phyloP scores from a whole-genome alignment of 768 basidiomycete genomes.

The Termitomyces sp. region DNA sequence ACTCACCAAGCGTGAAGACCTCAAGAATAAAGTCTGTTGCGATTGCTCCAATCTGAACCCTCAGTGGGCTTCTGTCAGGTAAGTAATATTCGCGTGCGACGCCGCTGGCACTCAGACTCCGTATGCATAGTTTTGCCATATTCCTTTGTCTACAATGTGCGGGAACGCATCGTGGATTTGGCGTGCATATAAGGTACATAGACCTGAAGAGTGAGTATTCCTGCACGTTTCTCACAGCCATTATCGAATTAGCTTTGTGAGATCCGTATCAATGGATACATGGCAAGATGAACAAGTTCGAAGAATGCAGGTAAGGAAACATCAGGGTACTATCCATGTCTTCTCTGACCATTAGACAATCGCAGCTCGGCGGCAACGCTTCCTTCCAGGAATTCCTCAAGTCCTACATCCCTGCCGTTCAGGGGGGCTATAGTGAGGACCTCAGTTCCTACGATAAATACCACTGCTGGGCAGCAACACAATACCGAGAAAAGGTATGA shows the following conservation, averaged over 20 bases:
- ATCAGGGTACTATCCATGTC: background rate
- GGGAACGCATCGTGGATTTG: conserved; percentile 83
- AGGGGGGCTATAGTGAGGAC: conserved; percentile 65
- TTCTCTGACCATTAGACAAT: conserved; percentile 8
- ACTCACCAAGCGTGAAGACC: conserved; percentile 67
- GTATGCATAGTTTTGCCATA: conserved; percentile 61
- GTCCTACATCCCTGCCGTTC: conserved; percentile 61
- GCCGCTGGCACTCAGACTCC: conserved; percentile 14
- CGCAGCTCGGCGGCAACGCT: conserved; percentile 83
- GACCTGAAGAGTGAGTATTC: conserved; percentile 19
- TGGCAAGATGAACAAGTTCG: conserved; percentile 88
- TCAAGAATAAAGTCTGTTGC: conserved; percentile 73
- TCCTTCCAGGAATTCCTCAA: conserved; percentile 78
- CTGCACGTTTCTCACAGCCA: conserved; percentile 17
- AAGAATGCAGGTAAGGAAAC: conserved; percentile 74
- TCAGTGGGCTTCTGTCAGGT: conserved; percentile 91
- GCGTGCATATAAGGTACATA: conserved; percentile 81
- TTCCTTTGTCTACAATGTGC: conserved; percentile 92
- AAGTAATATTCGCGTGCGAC: conserved; percentile 13
- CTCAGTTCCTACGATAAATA: conserved; percentile 75
- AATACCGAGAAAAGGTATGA: conserved; percentile 90
- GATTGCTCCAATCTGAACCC: conserved; percentile 91
- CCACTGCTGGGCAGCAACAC: conserved; percentile 90
- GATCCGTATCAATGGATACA: conserved; percentile 95
- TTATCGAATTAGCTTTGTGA: conserved; percentile 64